Evolutionary conservation across 2,329 filamentous ascomycete species (phyloP).

Genomic region (Fusarium chaquense): DNA sequence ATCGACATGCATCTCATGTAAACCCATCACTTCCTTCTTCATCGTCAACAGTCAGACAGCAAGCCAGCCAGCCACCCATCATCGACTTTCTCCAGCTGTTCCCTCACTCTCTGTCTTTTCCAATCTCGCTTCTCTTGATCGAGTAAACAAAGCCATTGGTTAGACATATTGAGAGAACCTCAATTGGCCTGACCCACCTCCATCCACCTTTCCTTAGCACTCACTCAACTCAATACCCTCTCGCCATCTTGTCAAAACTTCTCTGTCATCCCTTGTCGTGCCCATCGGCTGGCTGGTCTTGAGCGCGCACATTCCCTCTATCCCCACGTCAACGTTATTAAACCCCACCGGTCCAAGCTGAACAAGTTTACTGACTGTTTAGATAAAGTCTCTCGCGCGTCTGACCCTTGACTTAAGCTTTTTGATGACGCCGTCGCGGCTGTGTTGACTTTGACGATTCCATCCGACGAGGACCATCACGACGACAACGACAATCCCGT

Average conservation of each 20-base stretch:
- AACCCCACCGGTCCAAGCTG: slow-evolving; percentile 19
- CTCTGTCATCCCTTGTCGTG: slow-evolving; percentile 10
- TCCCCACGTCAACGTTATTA: slow-evolving; percentile 30
- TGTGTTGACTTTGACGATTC: slow-evolving; percentile 44
- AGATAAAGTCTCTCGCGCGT: slow-evolving; percentile 37
- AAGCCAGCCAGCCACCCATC: slow-evolving; percentile 14
- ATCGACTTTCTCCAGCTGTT: slow-evolving; percentile 11
- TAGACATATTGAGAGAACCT: slow-evolving; percentile 45
- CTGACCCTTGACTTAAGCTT: slow-evolving; percentile 32
- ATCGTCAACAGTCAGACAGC: slow-evolving; percentile 12
- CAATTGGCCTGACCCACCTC: slow-evolving; percentile 47
- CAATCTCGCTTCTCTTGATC: slow-evolving; percentile 18
- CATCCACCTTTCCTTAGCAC: slow-evolving; percentile 14
- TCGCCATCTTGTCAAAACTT: slow-evolving; percentile 29
- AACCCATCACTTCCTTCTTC: slow-evolving; percentile 11
- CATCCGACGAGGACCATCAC: slow-evolving; percentile 44
- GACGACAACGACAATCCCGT: slow-evolving; percentile 33
- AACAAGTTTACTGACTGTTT: slow-evolving; percentile 32
- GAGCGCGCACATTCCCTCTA: slow-evolving; percentile 29
- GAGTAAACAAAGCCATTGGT: slow-evolving; percentile 58
- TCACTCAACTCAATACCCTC: slow-evolving; percentile 6
- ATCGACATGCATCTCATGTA: slow-evolving; percentile 2
- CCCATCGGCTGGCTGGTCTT: slow-evolving; percentile 28
- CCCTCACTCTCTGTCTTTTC: not conserved
- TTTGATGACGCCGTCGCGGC: slow-evolving; percentile 46